Evolutionary conservation across 257 asterid genomes (phyloP).

Genomic region (Solanum clarkiae): DNA sequence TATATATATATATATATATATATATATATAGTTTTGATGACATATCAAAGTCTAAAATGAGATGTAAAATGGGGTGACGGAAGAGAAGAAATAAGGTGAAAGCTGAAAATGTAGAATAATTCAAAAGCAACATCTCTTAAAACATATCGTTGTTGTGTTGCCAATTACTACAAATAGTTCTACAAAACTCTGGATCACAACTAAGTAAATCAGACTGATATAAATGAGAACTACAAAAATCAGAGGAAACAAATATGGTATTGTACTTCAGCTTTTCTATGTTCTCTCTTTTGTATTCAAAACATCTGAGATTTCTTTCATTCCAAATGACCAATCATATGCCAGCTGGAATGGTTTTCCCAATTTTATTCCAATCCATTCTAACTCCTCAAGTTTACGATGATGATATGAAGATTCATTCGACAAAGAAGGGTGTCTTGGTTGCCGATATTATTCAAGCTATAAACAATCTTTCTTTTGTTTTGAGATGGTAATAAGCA

Average conservation of each 20-base stretch:
- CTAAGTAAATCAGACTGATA: not conserved
- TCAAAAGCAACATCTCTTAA: not conserved
- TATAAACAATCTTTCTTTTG: not conserved
- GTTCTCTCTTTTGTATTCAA: not conserved
- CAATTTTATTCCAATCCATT: not conserved
- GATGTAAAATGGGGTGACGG: not conserved
- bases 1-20: no score
- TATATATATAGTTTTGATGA: not conserved
- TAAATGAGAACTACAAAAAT: not conserved
- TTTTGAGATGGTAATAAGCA: not conserved
- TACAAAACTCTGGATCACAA: not conserved
- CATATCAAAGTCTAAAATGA: not conserved
- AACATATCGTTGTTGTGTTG: not conserved
- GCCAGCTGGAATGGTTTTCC: not conserved
- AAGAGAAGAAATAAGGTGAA: not conserved
- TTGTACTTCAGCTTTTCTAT: no score
- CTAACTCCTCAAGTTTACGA: not conserved
- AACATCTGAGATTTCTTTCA: not conserved
- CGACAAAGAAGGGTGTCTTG: no score
- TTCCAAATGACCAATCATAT: not conserved
- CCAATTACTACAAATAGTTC: not conserved
- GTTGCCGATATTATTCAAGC: not conserved
- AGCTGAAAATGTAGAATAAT: not conserved
- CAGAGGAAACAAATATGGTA: not conserved
- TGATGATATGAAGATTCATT: no score